Conservation (phyloP, 768 basidiomycete species). For the Amanita jacksonii region DNA sequence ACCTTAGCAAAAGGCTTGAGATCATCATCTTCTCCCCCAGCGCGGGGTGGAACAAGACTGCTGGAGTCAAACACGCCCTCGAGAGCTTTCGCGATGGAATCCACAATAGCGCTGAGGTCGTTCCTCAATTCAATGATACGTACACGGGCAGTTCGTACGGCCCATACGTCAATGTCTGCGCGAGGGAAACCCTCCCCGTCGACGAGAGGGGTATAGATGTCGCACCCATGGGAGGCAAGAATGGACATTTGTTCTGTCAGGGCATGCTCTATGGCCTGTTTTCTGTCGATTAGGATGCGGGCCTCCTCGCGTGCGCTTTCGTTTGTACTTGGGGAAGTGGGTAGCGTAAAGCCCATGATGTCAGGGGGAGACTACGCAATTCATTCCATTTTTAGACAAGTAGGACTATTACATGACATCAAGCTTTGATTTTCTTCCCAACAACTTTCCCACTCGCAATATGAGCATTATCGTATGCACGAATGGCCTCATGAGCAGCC, state of each 20-base stretch:
- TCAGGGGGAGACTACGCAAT: background rate
- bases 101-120: constrained; percentile 58
- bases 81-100: constrained; percentile 57
- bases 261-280: constrained; percentile 65
- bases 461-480: constrained; percentile 36
- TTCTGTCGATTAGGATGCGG: constrained; percentile 53
- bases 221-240: constrained; percentile 52
- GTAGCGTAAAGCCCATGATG: constrained; percentile 38
- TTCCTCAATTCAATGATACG: constrained; percentile 77
- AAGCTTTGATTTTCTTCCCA: constrained; percentile 23
- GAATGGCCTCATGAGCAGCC: constrained; percentile 57
- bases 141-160: constrained; percentile 64
- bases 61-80: constrained; percentile 56
- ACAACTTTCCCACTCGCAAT: constrained; percentile 49
- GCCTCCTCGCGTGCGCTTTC: constrained; percentile 47
- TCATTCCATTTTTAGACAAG: too few species aligned
- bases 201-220: constrained; percentile 66
- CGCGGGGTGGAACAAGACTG: constrained; percentile 14
- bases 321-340: constrained; percentile 23
- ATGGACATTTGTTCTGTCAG: constrained; percentile 53
- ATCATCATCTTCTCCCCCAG: constrained; percentile 4
- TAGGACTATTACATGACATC: too few species aligned
- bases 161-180: constrained; percentile 76
- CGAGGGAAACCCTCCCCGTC: constrained; percentile 87
- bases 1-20: constrained; percentile 67